Evolutionary conservation across 805 yeast species (phyloP).

Genomic region (Millerozyma acaciae): DNA sequence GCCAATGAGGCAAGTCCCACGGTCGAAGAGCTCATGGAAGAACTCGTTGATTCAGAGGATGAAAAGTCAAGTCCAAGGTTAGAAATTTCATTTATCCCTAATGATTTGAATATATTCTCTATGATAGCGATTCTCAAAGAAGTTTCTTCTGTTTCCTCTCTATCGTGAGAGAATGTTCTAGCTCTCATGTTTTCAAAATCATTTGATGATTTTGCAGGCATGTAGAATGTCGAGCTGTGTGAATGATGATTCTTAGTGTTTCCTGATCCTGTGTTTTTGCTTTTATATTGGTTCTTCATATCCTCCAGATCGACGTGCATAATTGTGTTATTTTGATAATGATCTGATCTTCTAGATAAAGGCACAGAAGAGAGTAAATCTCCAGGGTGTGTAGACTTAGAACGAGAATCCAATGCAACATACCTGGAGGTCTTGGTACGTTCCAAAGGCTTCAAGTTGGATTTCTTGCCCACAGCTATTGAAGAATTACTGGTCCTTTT

Average conservation of each 20-base stretch:
- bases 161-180: slow-evolving; percentile 48
- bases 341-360: slow-evolving; percentile 42
- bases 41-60: slow-evolving; percentile 8
- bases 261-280: slow-evolving; percentile 1
- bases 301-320: slow-evolving; percentile 7
- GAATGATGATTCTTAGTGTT: slow-evolving; percentile 4
- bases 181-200: slow-evolving; percentile 18
- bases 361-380: slow-evolving; percentile 83
- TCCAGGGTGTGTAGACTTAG: slow-evolving; percentile 67
- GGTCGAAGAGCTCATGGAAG: slow-evolving; percentile 28
- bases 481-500: slow-evolving; percentile 8
- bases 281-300: slow-evolving; percentile 4
- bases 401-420: slow-evolving; percentile 48
- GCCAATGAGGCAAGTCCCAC: slow-evolving; percentile 24
- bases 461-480: slow-evolving; percentile 2
- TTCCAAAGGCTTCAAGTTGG: slow-evolving; percentile 6
- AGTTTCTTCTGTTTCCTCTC: slow-evolving; percentile 68
- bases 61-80: slow-evolving; percentile 19
- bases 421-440: slow-evolving; percentile 29
- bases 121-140: slow-evolving; percentile 60
- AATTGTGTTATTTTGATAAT: slow-evolving; percentile 16
- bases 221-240: not conserved
- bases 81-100: slow-evolving; percentile 54
- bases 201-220: not conserved
- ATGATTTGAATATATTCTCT: slow-evolving; percentile 62